Percentiles rank a stretch among this genome's conserved stretches.
phyloP scores from a whole-genome alignment of 345 rosid genomes.

The Eucalyptus sp. region DNA sequence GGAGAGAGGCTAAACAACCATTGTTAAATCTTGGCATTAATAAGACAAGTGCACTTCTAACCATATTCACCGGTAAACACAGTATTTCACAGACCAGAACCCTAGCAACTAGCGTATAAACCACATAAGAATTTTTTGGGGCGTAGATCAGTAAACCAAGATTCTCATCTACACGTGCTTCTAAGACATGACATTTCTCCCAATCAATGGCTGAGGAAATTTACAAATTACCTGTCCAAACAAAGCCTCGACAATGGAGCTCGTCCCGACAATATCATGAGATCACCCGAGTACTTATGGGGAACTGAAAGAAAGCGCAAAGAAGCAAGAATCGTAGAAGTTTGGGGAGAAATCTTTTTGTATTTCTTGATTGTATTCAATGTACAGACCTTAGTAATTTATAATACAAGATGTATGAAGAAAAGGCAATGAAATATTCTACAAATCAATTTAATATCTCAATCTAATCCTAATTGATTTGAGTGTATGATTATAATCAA shows the following conservation, averaged over 20 bases:
- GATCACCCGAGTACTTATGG: neutral
- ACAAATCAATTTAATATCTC: too few species aligned
- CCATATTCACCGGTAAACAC: neutral
- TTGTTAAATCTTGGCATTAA: neutral
- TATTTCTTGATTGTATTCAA: too few species aligned
- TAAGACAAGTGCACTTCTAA: neutral
- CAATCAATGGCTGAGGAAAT: neutral
- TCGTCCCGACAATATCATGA: neutral
- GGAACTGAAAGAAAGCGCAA: too few species aligned
- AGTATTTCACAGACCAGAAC: neutral
- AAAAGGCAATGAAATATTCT: too few species aligned
- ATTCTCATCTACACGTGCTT: neutral
- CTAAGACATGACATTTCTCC: neutral
- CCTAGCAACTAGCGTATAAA: neutral
- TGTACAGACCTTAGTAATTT: too few species aligned
- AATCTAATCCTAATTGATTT: too few species aligned
- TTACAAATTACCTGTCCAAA: neutral
- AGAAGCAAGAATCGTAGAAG: too few species aligned
- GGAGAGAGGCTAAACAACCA: neutral
- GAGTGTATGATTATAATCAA: too few species aligned
- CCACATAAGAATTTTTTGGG: neutral
- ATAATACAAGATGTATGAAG: too few species aligned
- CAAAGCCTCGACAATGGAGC: neutral
- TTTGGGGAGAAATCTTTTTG: too few species aligned
- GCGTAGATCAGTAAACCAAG: neutral